phyloP scores from a whole-genome alignment of 2,329 filamentous ascomycete genomes.

The Neocatenulostroma microsporum region DNA sequence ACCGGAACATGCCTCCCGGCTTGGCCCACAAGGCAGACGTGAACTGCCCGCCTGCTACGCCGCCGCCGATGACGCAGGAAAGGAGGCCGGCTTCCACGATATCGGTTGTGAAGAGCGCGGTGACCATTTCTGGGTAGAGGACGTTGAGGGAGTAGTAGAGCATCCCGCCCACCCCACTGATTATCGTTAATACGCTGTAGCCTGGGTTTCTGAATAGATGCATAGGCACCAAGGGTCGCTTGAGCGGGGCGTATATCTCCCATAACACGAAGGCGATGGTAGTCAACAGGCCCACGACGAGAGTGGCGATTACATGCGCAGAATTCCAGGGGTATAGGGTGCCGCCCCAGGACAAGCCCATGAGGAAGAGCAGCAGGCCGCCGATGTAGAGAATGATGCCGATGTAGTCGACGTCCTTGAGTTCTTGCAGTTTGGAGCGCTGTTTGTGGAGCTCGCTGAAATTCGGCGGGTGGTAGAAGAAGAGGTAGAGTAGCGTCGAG shows the following conservation, averaged over 20 bases:
- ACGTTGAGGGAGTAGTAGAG: slow-evolving; percentile 26
- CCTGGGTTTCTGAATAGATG: slow-evolving; percentile 21
- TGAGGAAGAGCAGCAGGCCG: slow-evolving; percentile 17
- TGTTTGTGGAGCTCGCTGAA: slow-evolving; percentile 8
- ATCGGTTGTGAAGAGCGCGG: slow-evolving; percentile 8
- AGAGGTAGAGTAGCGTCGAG: slow-evolving; percentile 35
- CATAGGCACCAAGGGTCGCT: slow-evolving; percentile 26
- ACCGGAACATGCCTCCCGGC: too few relatives aligned
- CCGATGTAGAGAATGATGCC: slow-evolving; percentile 12
- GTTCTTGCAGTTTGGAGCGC: slow-evolving; percentile 4
- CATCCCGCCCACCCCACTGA: slow-evolving; percentile 26
- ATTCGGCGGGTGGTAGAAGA: slow-evolving; percentile 25
- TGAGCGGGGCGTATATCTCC: slow-evolving; percentile 14
- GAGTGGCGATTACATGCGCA: slow-evolving; percentile 11
- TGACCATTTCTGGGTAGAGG: slow-evolving; percentile 11
- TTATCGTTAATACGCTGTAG: slow-evolving; percentile 27
- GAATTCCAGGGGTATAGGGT: slow-evolving; percentile 24
- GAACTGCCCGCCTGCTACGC: slow-evolving; percentile 11
- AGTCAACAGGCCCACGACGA: slow-evolving; percentile 10
- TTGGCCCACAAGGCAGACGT: too few relatives aligned
- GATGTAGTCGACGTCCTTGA: slow-evolving; percentile 10
- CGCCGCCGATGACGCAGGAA: slow-evolving; percentile 10
- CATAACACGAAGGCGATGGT: slow-evolving; percentile 11
- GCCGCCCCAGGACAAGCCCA: slow-evolving; percentile 17
- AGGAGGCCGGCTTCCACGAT: slow-evolving; percentile 9